Conservation (phyloP, 108 stramenopile genomes). For the Chaetoceros muelleri region DNA sequence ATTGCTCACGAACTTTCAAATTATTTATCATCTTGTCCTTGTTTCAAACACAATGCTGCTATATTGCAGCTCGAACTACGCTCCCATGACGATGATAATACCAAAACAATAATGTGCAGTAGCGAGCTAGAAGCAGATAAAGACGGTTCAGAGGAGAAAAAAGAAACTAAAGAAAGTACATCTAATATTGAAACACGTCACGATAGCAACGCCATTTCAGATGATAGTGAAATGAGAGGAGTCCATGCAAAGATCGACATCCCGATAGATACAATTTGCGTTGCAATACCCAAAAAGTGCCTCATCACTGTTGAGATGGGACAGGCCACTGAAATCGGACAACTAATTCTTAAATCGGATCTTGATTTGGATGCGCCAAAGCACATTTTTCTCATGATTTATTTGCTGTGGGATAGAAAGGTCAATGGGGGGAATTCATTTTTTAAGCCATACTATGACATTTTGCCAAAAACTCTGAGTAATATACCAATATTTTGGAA, state of each 20-base stretch:
- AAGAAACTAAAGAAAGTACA: slow-evolving; percentile 13
- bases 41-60: neutral
- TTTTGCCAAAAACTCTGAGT: slow-evolving; percentile 74
- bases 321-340: slow-evolving; percentile 85
- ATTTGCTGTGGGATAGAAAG: slow-evolving; percentile 87
- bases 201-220: slow-evolving; percentile 15
- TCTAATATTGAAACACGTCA: neutral
- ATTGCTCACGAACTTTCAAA: no score
- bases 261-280: slow-evolving; percentile 74
- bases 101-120: neutral
- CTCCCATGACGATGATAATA: slow-evolving; percentile 29
- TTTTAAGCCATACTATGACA: slow-evolving; percentile 96
- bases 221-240: slow-evolving; percentile 88
- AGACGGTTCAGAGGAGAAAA: slow-evolving; percentile 10
- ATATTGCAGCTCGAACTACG: slow-evolving; percentile 51
- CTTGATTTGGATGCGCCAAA: slow-evolving; percentile 96
- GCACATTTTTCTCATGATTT: slow-evolving; percentile 97
- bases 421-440: slow-evolving; percentile 72
- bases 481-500: slow-evolving; percentile 99
- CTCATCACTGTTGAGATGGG: slow-evolving; percentile 99
- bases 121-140: slow-evolving; percentile 26
- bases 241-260: slow-evolving; percentile 85
- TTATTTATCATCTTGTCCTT: no score
- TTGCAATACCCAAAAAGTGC: slow-evolving; percentile 80
- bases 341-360: slow-evolving; percentile 51